Base-by-base conservation (phyloP, 176 grass and related monocot genomes). In the Avena sativa region DNA sequence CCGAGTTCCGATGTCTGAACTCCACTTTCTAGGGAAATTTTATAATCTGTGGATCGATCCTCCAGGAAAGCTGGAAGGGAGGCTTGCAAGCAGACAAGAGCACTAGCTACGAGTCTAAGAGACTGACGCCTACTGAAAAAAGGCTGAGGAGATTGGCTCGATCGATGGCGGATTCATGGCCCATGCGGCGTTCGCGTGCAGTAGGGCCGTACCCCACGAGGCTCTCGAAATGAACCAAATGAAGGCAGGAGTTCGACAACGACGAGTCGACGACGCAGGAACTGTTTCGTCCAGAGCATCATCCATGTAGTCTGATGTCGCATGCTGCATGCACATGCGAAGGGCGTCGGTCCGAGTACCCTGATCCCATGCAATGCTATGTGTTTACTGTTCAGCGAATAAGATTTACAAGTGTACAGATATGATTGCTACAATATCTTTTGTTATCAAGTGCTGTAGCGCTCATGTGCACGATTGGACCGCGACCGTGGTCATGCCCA, bases 61-160 rank as follows among this genome's bases (percentile, higher is more conserved):
- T 83, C 89, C 79, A 2, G 6, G n/a, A 79, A 79, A 83, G 79
- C n/a, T 32, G 88, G 88, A 90, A 34, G 26, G 26, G 26, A 28
- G 26, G 26, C 26, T 28, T 28, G 26, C 26, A 28, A 28, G 26
- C 26, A 28, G 26, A 28, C 26, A 28, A 28, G 26, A 28, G 26
- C 26, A 28, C 26, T 28, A 28, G 26, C 26, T 28, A 28, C 26
- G 26, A 28, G 26, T 28, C 26, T 28, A 28, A 28, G 26, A 28
- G 26, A 28, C 26, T 28, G 26, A 28, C 26, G 26, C 26, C 26
- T 28, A 58, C 14, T 12, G 12, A 52, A 53, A 43, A 1, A 60
- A 9, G 74, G 26, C 6, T 2, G 5, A 49, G 52, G 65, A n/a
- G 19, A 40, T 47, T 47, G 4, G 46, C 6, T 9, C 1, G 28